Evolutionary conservation across 2,329 filamentous ascomycete species (phyloP).

Genomic region (Penicillium rolfsii): DNA sequence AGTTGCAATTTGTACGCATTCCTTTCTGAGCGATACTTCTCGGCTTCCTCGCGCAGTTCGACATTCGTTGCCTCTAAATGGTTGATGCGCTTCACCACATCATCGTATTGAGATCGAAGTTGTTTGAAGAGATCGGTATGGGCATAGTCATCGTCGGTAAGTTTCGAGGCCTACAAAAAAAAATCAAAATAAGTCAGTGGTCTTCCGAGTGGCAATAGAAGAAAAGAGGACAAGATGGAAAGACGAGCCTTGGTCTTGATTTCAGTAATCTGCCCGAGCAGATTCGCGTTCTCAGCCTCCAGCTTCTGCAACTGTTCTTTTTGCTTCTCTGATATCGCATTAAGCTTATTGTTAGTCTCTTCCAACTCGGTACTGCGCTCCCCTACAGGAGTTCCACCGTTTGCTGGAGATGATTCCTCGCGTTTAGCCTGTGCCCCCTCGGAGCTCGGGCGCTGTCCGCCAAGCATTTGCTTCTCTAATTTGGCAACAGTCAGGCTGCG

Average conservation of each 20-base stretch:
- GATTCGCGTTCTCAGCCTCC: conserved; percentile 72
- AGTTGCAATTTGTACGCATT: conserved; percentile 79
- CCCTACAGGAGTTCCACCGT: conserved; percentile 57
- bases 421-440: conserved; percentile 54
- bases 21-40: conserved; percentile 82
- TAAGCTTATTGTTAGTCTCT: conserved; percentile 74
- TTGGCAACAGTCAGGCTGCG: conserved; percentile 90
- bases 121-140: conserved; percentile 92
- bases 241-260: conserved; percentile 61
- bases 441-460: conserved; percentile 56
- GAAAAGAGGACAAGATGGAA: neutral
- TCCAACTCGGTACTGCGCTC: conserved; percentile 70
- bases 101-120: conserved; percentile 86
- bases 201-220: neutral
- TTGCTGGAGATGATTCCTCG: conserved; percentile 56
- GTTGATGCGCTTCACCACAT: conserved; percentile 89
- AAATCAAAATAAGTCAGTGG: conserved; percentile 13
- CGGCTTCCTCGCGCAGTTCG: conserved; percentile 79
- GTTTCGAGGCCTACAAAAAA: conserved; percentile 60
- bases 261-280: conserved; percentile 78
- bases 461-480: conserved; percentile 81
- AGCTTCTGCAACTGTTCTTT: conserved; percentile 85
- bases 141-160: conserved; percentile 91
- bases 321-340: conserved; percentile 76
- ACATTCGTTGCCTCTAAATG: conserved; percentile 87